Evolutionary conservation across 2,329 filamentous ascomycete genomes (phyloP), one percentile per base, ranked within the genome.

Genomic region (Sordariomycetes sp.): DNA sequence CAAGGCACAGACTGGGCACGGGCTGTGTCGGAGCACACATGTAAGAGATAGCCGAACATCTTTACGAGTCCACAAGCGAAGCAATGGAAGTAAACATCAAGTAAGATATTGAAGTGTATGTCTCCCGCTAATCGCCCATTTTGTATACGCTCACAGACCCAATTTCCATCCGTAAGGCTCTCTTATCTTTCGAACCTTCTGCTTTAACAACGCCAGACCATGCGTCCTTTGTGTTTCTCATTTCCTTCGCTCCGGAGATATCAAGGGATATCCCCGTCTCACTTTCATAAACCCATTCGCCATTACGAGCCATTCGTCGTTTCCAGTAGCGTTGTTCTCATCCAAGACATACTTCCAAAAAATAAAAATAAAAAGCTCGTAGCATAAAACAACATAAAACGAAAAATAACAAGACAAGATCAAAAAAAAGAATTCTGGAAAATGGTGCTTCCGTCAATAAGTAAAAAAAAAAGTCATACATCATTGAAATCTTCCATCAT

Each of bases 371-470:
- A 32, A 32, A 32, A 32, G 8, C 40, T 59, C 57, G 57, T 59
- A 16, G 52, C 51, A 59, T 53, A 61, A 59, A 50, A 50, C 53
- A 60, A 67, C 65, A 63, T 64, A 66, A 62, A 67, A 60, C 60
- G 57, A 53, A 65, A 66, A 61, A 60, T 32, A 54, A 40, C 57
- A 54, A 55, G 59, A 51, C 24, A 58, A 54, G 59, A 61, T 32
- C 28, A 4, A 4, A 32, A 32, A 4, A 32, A 4, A 8, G 8
- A 32, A 4, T 32, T 8, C 8, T 4, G 28, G 4, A 32, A 32
- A 32, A 43, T 16, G 12, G 5, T n/a, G 37, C 18, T 43, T 43
- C 37, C 37, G 14, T 43, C 37, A 43, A 43, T 43, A 43, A 14
- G n/a, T n/a, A 59, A 16, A 59, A 61, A 65, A 60, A 64, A 66